Evolutionary conservation across 2,329 filamentous ascomycete genomes (phyloP).

Genomic region (Botryotinia globosa): DNA sequence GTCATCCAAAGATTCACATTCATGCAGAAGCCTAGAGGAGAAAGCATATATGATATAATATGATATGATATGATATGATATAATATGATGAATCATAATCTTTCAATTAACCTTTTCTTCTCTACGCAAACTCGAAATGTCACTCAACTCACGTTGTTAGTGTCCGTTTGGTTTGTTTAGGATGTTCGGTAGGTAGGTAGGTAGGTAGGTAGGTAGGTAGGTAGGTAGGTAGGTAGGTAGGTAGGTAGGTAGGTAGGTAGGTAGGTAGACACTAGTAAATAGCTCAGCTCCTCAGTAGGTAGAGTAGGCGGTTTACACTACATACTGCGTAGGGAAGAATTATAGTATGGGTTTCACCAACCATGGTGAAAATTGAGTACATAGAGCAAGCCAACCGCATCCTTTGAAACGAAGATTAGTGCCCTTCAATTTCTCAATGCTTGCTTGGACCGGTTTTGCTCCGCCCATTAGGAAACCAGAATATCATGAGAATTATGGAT

Average conservation of each 20-base stretch:
- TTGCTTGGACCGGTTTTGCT: constrained; percentile 6
- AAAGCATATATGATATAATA: background rate
- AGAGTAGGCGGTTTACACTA: background rate
- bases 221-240: background rate
- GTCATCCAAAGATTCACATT: background rate
- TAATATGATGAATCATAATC: background rate
- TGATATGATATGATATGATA: too few species aligned
- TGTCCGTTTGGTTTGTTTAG: background rate
- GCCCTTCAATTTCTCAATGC: constrained; percentile 10
- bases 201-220: background rate
- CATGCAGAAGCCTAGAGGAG: background rate
- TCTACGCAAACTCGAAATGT: background rate
- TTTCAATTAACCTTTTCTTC: background rate
- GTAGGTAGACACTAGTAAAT: background rate
- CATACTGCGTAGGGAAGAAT: background rate
- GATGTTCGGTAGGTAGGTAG: background rate
- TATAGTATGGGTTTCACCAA: constrained; percentile 9
- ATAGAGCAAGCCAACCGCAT: constrained; percentile 7
- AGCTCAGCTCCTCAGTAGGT: too few species aligned
- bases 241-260: background rate
- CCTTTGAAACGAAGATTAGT: constrained; percentile 7
- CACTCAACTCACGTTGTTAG: background rate
- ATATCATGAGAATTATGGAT: background rate
- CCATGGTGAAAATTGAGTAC: background rate
- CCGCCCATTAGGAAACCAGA: background rate